These are phyloP conservation scores for Stropharia rugosoannulata DNA, from an alignment of 768 basidiomycete species.

Conservation along the genomic window DNA sequence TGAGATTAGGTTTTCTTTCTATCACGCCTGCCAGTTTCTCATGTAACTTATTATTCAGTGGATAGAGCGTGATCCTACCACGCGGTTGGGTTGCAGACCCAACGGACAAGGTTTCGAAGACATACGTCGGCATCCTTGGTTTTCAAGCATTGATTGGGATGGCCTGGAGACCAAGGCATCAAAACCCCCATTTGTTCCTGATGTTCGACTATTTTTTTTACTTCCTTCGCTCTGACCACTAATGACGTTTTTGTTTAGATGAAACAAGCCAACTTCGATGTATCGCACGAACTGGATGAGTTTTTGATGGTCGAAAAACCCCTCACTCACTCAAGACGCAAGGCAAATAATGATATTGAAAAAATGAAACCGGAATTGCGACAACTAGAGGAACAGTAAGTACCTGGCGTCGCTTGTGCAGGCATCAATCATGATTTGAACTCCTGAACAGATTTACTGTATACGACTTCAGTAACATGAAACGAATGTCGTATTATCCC, in stretches of 20 bases:
- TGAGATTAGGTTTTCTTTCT: slow-evolving; percentile 35
- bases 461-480: slow-evolving; percentile 77
- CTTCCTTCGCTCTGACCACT: slow-evolving; percentile 1
- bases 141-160: slow-evolving; percentile 79
- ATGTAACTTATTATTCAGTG: slow-evolving; percentile 48
- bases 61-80: slow-evolving; percentile 77
- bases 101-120: slow-evolving; percentile 73
- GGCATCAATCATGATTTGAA: slow-evolving; percentile 9
- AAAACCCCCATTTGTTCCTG: slow-evolving; percentile 87
- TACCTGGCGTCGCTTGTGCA: slow-evolving; percentile 9
- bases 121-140: slow-evolving; percentile 84
- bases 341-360: slow-evolving; percentile 80
- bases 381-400: slow-evolving; percentile 90
- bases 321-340: slow-evolving; percentile 91
- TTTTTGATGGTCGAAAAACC: slow-evolving; percentile 97
- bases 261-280: slow-evolving; percentile 97
- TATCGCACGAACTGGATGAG: slow-evolving; percentile 96
- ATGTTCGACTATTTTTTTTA: slow-evolving; percentile 48
- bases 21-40: slow-evolving; percentile 12
- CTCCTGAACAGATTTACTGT: slow-evolving; percentile 68
- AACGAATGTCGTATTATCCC: slow-evolving; percentile 85
- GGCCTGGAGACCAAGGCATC: slow-evolving; percentile 65
- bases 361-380: slow-evolving; percentile 91
- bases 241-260: slow-evolving; percentile 48
- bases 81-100: slow-evolving; percentile 78